phyloP scores from a whole-genome alignment of 208 protist species.

The Trypanosoma caninum region DNA sequence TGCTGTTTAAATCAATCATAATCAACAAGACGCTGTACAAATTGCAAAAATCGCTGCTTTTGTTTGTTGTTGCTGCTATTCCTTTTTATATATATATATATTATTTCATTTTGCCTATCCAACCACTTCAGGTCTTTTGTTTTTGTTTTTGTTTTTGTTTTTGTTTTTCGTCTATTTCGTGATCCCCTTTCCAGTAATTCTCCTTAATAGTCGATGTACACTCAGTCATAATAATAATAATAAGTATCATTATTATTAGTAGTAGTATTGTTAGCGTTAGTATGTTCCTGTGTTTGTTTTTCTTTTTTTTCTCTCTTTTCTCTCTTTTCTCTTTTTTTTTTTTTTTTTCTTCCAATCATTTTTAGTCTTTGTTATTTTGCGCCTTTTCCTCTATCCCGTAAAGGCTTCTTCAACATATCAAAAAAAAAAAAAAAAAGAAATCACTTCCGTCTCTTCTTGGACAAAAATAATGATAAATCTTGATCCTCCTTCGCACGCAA shows the following conservation, averaged over 20 bases:
- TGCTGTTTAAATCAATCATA: no score
- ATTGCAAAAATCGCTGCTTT: no score
- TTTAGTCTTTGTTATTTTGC: not conserved
- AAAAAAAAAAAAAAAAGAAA: no score
- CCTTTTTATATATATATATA: not conserved
- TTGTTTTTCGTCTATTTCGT: not conserved
- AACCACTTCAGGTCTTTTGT: not conserved
- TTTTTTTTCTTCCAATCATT: slow-evolving; percentile 3
- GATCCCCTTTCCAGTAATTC: not conserved
- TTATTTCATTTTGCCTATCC: not conserved
- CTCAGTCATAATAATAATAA: no score
- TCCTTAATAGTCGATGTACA: no score
- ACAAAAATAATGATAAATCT: slow-evolving; percentile 57
- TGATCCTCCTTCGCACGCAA: slow-evolving; percentile 67
- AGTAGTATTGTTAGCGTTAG: not conserved
- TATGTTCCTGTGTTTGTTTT: not conserved
- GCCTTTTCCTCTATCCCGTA: not conserved
- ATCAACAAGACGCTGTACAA: no score
- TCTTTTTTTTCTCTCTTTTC: not conserved
- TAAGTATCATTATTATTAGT: no score
- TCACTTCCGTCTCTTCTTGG: slow-evolving; percentile 17
- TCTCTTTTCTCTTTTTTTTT: not conserved
- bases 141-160: not conserved
- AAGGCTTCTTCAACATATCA: no score
- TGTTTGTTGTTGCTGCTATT: not conserved